Evolutionary conservation across 306 rosid species (phyloP), one percentile per base, ranked within the genome.

Genomic region (Cucumis melo): DNA sequence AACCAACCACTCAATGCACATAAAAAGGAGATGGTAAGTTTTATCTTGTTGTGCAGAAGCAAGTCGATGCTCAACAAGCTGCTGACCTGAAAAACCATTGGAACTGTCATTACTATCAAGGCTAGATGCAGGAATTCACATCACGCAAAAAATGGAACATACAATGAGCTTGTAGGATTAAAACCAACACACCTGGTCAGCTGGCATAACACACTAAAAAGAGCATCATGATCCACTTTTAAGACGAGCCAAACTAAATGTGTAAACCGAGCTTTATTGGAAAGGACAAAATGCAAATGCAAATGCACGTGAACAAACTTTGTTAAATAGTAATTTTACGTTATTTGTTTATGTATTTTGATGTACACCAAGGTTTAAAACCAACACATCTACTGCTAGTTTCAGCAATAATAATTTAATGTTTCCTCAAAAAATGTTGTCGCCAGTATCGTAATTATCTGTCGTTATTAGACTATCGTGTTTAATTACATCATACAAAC

Each of bases 401-500:
- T 20, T 11, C 56, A 67, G 41, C 13, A 72, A 27, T 72, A 23
- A 48, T 27, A 16, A 51, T 48, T 21, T 27, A 11, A 24, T 48
- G 23, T 24, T 24, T 71, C 41, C 23, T 71, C 58, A 71, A 48
- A 50, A 48, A 48, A 14, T 5, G 41, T 77, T 76, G 13, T 82
- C 68, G 9, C 6, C 78, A 34, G 89, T 75, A 60, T 82, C 63
- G 42, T 76, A 53, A 79, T 77, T 86, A 81, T 79, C 89, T 53
- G 54, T 63, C 1, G 60, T 74, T 39, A 55, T 75, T 51, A 78
- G 78, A 62, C 84, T 90, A 66, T 74, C 88, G 72, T 88, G 90
- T 83, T 84, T 91, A 88, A 88, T 86, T 20, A 86, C 64, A 79
- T 87, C 87, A 70, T 76, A 83, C 81, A 93, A 83, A 79, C 90